Conservation (phyloP, 2,329 filamentous ascomycete genomes). For the Hawksworthiomyces lignivorus region DNA sequence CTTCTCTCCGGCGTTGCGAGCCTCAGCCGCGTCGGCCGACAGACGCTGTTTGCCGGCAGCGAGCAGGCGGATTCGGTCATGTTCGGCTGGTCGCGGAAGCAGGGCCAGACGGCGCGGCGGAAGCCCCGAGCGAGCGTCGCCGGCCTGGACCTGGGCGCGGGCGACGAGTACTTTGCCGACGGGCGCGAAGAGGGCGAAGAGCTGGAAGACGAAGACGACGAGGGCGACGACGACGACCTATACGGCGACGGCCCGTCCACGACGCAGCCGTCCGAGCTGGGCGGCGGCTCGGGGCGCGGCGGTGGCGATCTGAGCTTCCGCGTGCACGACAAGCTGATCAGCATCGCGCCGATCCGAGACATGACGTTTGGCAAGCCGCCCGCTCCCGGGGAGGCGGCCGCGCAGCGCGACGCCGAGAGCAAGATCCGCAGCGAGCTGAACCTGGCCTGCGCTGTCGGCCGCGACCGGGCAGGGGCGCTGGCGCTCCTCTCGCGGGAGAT, state of each 20-base stretch:
- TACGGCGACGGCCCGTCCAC: constrained; percentile 49
- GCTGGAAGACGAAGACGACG: constrained; percentile 37
- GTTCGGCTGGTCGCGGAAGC: constrained; percentile 68
- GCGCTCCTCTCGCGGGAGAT: constrained; percentile 72
- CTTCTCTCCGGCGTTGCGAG: constrained; percentile 60
- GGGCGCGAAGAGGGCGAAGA: constrained; percentile 39
- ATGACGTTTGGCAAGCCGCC: constrained; percentile 58
- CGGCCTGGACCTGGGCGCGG: constrained; percentile 22
- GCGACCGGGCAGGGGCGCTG: constrained; percentile 59
- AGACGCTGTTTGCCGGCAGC: constrained; percentile 75
- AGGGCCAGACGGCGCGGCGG: constrained; percentile 52
- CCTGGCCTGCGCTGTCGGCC: constrained; percentile 54
- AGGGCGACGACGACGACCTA: constrained; percentile 51
- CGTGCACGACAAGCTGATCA: constrained; percentile 68
- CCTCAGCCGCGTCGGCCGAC: constrained; percentile 58
- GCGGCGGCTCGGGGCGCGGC: constrained; percentile 27
- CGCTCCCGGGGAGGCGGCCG: constrained; percentile 35
- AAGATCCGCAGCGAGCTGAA: constrained; percentile 51
- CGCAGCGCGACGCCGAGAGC: constrained; percentile 24
- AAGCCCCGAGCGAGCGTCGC: constrained; percentile 48
- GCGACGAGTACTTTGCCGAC: constrained; percentile 40
- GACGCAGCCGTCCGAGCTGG: constrained; percentile 25
- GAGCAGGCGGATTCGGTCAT: constrained; percentile 75
- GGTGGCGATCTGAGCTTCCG: constrained; percentile 64
- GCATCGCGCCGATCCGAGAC: constrained; percentile 71